A percentile compares a stretch with the other conserved stretches of the same genome.
phyloP scores from a whole-genome alignment of 148 eudicot genomes.

The Chenopodium formosanum region DNA sequence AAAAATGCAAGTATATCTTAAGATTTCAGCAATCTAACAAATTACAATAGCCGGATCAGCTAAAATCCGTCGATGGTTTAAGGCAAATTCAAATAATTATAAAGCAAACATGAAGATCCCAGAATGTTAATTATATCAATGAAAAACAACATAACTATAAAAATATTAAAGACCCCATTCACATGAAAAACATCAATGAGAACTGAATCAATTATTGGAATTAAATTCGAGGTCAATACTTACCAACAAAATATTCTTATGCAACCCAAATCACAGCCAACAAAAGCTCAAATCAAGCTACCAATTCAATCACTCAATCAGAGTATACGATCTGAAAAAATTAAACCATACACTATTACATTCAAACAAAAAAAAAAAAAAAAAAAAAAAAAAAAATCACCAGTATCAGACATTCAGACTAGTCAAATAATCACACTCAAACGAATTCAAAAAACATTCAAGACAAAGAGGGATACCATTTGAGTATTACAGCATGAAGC shows the following conservation, averaged over 20 bases:
- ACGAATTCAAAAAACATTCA: neutral
- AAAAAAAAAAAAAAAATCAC: too few species aligned
- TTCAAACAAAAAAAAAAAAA: neutral
- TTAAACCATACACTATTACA: neutral
- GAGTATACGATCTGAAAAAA: constrained; percentile 19
- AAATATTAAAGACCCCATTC: too few species aligned
- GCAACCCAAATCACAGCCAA: constrained; percentile 8
- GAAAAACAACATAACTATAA: too few species aligned
- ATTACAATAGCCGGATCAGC: neutral
- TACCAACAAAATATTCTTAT: neutral
- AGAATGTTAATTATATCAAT: neutral
- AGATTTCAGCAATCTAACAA: neutral
- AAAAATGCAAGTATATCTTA: too few species aligned
- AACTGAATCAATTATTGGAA: neutral
- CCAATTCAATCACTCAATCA: constrained; percentile 26
- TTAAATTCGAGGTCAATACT: neutral
- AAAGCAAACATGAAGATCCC: neutral
- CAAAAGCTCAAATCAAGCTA: constrained; percentile 16
- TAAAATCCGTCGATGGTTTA: neutral
- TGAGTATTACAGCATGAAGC: constrained; percentile 4
- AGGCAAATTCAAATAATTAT: too few species aligned
- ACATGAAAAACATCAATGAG: neutral
- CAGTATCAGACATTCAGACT: too few species aligned
- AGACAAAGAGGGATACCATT: constrained; percentile 15
- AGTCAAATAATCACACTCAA: too few species aligned